phyloP scores from a whole-genome alignment of 2,329 filamentous ascomycete genomes.

The Stachybotrys echinatus region DNA sequence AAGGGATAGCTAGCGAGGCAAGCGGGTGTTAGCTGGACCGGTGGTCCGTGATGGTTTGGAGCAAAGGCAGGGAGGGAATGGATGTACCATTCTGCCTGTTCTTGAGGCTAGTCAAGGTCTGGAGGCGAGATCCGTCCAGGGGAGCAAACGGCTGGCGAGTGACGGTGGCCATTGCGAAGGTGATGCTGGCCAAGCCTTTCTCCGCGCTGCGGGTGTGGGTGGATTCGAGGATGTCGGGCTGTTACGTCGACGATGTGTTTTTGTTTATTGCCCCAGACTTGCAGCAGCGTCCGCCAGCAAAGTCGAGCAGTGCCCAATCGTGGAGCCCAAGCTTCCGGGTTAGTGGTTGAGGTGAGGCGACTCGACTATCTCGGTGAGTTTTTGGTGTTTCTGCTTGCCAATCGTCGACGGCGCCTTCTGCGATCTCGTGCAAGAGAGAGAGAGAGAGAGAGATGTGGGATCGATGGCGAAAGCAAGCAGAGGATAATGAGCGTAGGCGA shows the following conservation, averaged over 20 bases:
- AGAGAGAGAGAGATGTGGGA: not conserved
- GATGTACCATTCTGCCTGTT: slow-evolving; percentile 68
- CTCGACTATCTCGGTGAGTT: too few species aligned
- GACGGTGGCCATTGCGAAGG: slow-evolving; percentile 45
- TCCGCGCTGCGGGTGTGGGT: not conserved
- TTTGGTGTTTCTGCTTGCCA: not conserved
- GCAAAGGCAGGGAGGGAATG: not conserved
- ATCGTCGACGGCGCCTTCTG: not conserved
- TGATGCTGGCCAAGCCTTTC: not conserved
- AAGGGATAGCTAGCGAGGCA: slow-evolving; percentile 27
- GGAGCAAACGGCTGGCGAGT: slow-evolving; percentile 71
- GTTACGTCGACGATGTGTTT: not conserved
- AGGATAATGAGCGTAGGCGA: not conserved
- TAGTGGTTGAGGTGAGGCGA: not conserved
- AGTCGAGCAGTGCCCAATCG: not conserved
- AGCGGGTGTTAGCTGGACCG: slow-evolving; percentile 6
- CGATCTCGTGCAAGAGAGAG: not conserved
- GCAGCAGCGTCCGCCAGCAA: not conserved
- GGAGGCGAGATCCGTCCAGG: slow-evolving; percentile 63
- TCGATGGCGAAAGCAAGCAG: not conserved
- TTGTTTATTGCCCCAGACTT: not conserved
- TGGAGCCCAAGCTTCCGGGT: not conserved
- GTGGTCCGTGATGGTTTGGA: not conserved
- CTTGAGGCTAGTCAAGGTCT: slow-evolving; percentile 68
- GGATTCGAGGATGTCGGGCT: not conserved